Percentiles rank a stretch among this genome's conserved stretches.
phyloP scores from a whole-genome alignment of 768 basidiomycete genomes.

The Fibroporia radiculosa region DNA sequence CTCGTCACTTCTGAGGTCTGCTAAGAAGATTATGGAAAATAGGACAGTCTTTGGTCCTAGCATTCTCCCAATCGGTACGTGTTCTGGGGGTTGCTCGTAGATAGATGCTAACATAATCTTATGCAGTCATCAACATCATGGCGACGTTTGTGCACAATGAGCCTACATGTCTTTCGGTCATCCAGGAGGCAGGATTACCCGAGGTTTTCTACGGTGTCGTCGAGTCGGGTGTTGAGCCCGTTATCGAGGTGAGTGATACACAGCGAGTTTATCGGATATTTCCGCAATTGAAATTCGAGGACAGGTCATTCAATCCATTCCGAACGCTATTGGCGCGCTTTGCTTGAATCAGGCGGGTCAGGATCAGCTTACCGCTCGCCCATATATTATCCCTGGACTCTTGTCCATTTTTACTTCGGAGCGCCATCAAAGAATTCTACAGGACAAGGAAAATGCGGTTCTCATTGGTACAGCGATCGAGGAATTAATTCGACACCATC shows the following conservation, averaged over 20 bases:
- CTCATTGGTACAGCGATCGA: constrained; percentile 87
- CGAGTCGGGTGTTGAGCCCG: constrained; percentile 76
- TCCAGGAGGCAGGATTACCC: constrained; percentile 89
- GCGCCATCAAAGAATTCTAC: constrained; percentile 70
- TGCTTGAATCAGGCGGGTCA: constrained; percentile 91
- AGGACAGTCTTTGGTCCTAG: constrained; percentile 80
- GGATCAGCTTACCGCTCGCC: constrained; percentile 67
- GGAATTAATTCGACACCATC: constrained; percentile 95
- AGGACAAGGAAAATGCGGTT: constrained; percentile 90
- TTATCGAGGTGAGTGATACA: constrained; percentile 61
- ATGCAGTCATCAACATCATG: constrained; percentile 85
- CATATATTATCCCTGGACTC: constrained; percentile 77
- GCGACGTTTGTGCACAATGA: constrained; percentile 98
- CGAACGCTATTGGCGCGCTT: constrained; percentile 92
- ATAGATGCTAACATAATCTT: neutral
- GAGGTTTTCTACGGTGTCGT: constrained; percentile 84
- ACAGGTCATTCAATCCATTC: constrained; percentile 86
- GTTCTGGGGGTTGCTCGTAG: neutral
- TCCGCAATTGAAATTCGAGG: neutral
- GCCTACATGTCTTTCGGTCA: constrained; percentile 85
- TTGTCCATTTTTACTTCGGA: constrained; percentile 85
- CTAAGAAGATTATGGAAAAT: constrained; percentile 84
- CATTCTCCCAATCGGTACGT: constrained; percentile 76
- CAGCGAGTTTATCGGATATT: neutral
- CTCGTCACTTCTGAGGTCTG: constrained; percentile 71